These are phyloP conservation scores for Aquilaria sinensis DNA, from an alignment of 345 rosid genomes.

Conservation along the genomic window DNA sequence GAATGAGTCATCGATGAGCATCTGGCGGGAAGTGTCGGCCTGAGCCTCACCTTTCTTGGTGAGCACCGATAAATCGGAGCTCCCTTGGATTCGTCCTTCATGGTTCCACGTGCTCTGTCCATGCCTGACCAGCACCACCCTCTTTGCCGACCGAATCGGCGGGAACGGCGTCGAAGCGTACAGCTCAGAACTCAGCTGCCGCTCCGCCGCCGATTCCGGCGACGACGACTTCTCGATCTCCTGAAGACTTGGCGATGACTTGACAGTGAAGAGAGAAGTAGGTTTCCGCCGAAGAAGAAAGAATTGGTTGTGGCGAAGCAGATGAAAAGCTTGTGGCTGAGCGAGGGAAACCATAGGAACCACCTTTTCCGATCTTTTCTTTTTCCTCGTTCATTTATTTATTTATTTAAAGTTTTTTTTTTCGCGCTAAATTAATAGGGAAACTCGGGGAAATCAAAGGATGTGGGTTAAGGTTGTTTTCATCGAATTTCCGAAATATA, in stretches of 20 bases:
- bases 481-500: neutral
- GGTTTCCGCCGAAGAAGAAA: slow-evolving; percentile 17
- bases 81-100: slow-evolving; percentile 94
- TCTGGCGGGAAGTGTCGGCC: slow-evolving; percentile 84
- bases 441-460: too few relatives aligned
- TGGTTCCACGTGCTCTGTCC: slow-evolving; percentile 98
- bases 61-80: slow-evolving; percentile 79
- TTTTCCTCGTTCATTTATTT: neutral
- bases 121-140: slow-evolving; percentile 90
- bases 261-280: slow-evolving; percentile 17
- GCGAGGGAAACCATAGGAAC: slow-evolving; percentile 45
- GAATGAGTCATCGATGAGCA: slow-evolving; percentile 77
- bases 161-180: slow-evolving; percentile 36
- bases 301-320: slow-evolving; percentile 22
- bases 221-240: slow-evolving; percentile 21
- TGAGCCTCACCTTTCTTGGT: slow-evolving; percentile 86
- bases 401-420: neutral
- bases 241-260: slow-evolving; percentile 32
- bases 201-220: slow-evolving; percentile 11
- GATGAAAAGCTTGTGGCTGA: slow-evolving; percentile 8
- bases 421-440: slow-evolving; percentile 19
- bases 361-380: slow-evolving; percentile 25
- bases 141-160: slow-evolving; percentile 46
- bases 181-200: slow-evolving; percentile 25
- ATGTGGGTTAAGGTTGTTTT: slow-evolving; percentile 19